Conservation (phyloP, 352 stramenopile species). For the Pythium dissotocum region DNA sequence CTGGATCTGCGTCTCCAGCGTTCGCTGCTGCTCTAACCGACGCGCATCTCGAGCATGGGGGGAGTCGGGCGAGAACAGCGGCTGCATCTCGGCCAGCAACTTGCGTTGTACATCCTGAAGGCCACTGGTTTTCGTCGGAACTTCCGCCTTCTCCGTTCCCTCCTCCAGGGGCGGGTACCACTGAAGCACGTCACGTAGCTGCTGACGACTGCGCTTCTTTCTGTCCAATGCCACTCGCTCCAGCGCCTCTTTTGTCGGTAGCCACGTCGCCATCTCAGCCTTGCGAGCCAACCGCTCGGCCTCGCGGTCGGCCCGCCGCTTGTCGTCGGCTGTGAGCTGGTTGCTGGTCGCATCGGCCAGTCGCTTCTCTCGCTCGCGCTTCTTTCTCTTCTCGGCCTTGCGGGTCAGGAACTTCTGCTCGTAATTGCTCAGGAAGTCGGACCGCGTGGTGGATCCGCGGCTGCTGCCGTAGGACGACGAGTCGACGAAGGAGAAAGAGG, state of each 20-base stretch:
- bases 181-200: slow-evolving; percentile 43
- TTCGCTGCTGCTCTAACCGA: slow-evolving; percentile 28
- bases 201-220: slow-evolving; percentile 43
- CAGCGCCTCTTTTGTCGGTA: slow-evolving; percentile 39
- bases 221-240: slow-evolving; percentile 33
- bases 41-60: slow-evolving; percentile 9
- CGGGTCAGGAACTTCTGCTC: slow-evolving; percentile 59
- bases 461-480: slow-evolving; percentile 41
- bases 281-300: slow-evolving; percentile 43
- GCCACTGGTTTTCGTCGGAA: not conserved
- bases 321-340: slow-evolving; percentile 44
- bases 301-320: slow-evolving; percentile 49
- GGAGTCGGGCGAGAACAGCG: slow-evolving; percentile 34
- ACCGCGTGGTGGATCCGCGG: slow-evolving; percentile 36
- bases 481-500: slow-evolving; percentile 47
- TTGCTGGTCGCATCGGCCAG: slow-evolving; percentile 39
- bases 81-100: slow-evolving; percentile 37
- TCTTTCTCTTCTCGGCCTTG: slow-evolving; percentile 56
- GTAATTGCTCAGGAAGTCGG: slow-evolving; percentile 52
- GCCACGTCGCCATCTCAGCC: slow-evolving; percentile 58
- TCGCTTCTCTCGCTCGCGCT: slow-evolving; percentile 36
- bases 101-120: not conserved
- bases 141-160: not conserved
- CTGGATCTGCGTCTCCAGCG: slow-evolving; percentile 3
- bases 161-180: slow-evolving; percentile 43